Evolutionary conservation across 495 filamentous ascomycete species (phyloP).

Genomic region (Durotheca rogersii): DNA sequence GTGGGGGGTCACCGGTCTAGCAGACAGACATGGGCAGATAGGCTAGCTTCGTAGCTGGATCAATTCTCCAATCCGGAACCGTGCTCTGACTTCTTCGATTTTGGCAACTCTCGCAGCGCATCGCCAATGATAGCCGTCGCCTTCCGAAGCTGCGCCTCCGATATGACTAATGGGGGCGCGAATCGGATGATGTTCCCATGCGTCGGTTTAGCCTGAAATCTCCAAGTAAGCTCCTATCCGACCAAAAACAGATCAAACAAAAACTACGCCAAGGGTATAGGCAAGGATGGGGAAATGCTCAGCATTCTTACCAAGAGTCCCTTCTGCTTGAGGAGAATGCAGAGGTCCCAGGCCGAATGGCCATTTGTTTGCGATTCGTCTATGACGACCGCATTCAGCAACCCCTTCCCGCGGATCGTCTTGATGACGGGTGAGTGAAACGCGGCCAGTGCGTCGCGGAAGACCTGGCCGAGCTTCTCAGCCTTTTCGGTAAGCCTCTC

Average conservation of each 20-base stretch:
- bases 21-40: too few relatives aligned
- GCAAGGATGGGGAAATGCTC: background rate
- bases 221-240: conserved; percentile 41
- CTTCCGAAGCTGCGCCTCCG: conserved; percentile 77
- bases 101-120: conserved; percentile 65
- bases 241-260: too few relatives aligned
- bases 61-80: conserved; percentile 34
- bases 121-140: conserved; percentile 74
- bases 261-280: too few relatives aligned
- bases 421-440: conserved; percentile 79
- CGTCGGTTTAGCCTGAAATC: conserved; percentile 91
- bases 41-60: too few relatives aligned
- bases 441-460: conserved; percentile 70
- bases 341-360: conserved; percentile 94
- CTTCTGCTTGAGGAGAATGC: conserved; percentile 93
- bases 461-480: conserved; percentile 75
- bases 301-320: conserved; percentile 72
- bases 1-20: too few relatives aligned
- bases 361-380: conserved; percentile 85
- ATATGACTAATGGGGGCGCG: conserved; percentile 84
- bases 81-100: conserved; percentile 14
- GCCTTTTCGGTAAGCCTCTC: conserved; percentile 83
- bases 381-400: conserved; percentile 95
- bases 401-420: conserved; percentile 83
- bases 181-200: conserved; percentile 98